phyloP scores from a whole-genome alignment of 345 rosid species.

The Syzygium oleosum region DNA sequence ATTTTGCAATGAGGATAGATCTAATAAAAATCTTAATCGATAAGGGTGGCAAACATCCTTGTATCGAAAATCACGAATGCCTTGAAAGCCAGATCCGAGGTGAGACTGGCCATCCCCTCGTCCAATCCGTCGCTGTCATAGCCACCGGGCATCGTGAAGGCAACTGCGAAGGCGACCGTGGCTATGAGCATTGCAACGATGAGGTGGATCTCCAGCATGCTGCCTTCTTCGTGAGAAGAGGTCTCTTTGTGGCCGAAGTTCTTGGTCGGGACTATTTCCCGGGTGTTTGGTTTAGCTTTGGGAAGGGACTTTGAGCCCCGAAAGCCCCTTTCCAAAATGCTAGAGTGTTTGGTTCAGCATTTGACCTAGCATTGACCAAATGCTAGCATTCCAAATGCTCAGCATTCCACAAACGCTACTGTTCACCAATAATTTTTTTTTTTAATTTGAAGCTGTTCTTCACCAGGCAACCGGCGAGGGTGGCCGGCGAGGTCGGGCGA shows the following conservation, averaged over 20 bases:
- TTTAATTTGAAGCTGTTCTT: too few species aligned
- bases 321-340: too few species aligned
- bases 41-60: not conserved
- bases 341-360: too few species aligned
- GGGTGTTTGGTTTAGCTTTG: too few species aligned
- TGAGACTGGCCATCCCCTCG: not conserved
- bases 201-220: constrained; percentile 5
- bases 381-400: too few species aligned
- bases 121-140: not conserved
- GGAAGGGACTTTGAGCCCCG: too few species aligned
- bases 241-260: not conserved
- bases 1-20: not conserved
- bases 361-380: too few species aligned
- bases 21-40: not conserved
- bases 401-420: too few species aligned
- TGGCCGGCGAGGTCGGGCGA: too few species aligned
- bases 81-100: not conserved
- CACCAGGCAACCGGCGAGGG: too few species aligned
- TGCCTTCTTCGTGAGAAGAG: not conserved
- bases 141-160: constrained; percentile 3
- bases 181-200: constrained; percentile 15
- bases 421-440: too few species aligned
- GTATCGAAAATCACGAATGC: not conserved
- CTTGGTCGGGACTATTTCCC: not conserved
- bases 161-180: constrained; percentile 9